Conservation (phyloP, 106 monocot genomes). For the Ottelia alismoides region DNA sequence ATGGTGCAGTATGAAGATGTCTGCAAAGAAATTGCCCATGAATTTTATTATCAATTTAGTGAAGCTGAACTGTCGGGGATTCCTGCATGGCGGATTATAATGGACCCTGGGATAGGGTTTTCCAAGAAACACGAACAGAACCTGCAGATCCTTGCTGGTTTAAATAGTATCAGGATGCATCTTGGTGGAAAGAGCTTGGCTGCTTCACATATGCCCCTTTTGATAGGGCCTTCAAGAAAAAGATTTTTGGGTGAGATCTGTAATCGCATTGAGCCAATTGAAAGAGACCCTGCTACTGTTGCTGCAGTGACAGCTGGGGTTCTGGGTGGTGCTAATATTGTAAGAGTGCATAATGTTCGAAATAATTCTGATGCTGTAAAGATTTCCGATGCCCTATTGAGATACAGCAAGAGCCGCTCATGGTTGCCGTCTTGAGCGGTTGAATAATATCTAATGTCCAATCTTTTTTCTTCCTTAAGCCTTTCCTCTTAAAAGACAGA, state of each 20-base stretch:
- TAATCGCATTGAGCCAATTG: constrained; percentile 28
- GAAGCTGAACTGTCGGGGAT: constrained; percentile 69
- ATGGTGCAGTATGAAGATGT: constrained; percentile 66
- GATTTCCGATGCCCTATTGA: constrained; percentile 70
- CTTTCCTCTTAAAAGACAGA: too few relatives aligned
- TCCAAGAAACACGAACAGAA: constrained; percentile 64
- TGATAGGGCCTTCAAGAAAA: constrained; percentile 87
- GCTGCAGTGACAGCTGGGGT: constrained; percentile 59
- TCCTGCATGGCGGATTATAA: constrained; percentile 72
- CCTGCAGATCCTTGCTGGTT: constrained; percentile 51
- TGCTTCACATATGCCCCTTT: constrained; percentile 53
- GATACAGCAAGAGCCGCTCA: background rate
- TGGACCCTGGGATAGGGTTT: constrained; percentile 87
- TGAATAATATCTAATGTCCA: too few relatives aligned
- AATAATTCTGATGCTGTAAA: constrained; percentile 64
- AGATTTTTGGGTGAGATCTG: constrained; percentile 86
- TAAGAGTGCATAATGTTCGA: constrained; percentile 79
- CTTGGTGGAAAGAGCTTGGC: constrained; percentile 35
- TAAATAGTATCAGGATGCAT: constrained; percentile 36
- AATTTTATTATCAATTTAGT: constrained; percentile 32
- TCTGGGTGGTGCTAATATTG: constrained; percentile 74
- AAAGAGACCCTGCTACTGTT: constrained; percentile 79
- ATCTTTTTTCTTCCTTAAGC: too few relatives aligned
- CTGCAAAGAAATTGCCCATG: constrained; percentile 55
- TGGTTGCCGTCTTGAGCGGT: too few relatives aligned